Conservation (phyloP, 164 flowering plant genomes). For the Taxillus chinensis region DNA sequence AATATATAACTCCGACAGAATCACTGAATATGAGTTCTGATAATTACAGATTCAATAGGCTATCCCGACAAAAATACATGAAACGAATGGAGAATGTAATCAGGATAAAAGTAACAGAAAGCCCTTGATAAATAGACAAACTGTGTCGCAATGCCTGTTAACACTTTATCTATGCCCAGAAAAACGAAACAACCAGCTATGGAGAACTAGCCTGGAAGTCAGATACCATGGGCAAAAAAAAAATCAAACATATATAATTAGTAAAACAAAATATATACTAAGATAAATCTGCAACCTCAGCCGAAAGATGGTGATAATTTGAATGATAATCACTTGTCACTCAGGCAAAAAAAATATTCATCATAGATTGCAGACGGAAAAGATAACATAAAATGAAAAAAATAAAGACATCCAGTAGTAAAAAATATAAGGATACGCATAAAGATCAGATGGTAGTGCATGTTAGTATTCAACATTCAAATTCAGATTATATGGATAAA, state of each 20-base stretch:
- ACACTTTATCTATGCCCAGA: constrained; percentile 8
- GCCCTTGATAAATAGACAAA: constrained; percentile 1
- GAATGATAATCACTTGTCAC: constrained; percentile 13
- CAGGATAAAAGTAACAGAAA: constrained; percentile 17
- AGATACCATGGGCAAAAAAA: constrained; percentile 12
- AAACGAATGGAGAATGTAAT: neutral
- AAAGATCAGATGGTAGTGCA: constrained; percentile 38
- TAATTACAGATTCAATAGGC: too few species aligned
- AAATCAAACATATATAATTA: neutral
- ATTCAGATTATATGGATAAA: constrained; percentile 17
- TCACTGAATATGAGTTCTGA: too few species aligned
- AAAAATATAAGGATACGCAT: neutral
- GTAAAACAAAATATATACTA: neutral
- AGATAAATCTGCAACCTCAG: constrained; percentile 16
- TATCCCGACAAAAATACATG: too few species aligned
- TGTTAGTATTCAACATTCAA: constrained; percentile 20
- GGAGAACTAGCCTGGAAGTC: constrained; percentile 1
- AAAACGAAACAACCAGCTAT: constrained; percentile 15
- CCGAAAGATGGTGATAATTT: constrained; percentile 26
- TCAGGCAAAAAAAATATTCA: constrained; percentile 12
- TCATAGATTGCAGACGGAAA: constrained; percentile 18
- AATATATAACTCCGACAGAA: too few species aligned
- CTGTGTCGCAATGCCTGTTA: constrained; percentile 17
- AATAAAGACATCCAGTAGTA: neutral
- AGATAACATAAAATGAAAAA: neutral